Base-by-base conservation (phyloP, 305 asterid genomes). In the Solanum hybrid region DNA sequence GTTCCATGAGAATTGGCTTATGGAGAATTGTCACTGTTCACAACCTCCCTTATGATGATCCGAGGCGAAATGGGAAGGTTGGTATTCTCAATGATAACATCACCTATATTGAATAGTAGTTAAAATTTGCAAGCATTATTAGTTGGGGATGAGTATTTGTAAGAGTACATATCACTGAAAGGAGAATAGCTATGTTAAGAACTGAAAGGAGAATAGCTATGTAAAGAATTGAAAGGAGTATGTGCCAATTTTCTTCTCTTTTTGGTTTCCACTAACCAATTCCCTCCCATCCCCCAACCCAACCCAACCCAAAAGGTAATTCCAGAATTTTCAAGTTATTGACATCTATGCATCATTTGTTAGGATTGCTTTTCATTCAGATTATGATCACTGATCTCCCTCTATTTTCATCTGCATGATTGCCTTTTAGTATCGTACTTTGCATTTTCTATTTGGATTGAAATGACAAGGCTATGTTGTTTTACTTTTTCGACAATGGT, bases 41-140 rank as follows among this genome's bases (percentile, higher is more conserved):
- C 89, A 95, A 96, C 91, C 94, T 95, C 46, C 99, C 99, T 87
- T 96, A 95, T 91, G 88, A 93, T 17, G 99, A 96, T 90, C 96
- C 99, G 20, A 93, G 99, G 89, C 95, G 99, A 91, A 96, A 94
- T 31, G 98, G 99, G 90, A 96, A 96, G 98, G 99, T 96, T 91
- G 93, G 87, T 89, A 36, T 79, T 40, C 80, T 17, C 88, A 32
- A 20, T 32, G 46, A 32, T 85, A 56, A 32, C 22, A 10, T 85
- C 17, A 0, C 32, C 76, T 85, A 32, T 22, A 56, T 20, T 84
- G 73, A 46, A 82, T 31, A 56, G 31, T 60, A 85, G 32, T 85
- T 85, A 38, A 20, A 84, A 31, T 64, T 89, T 51, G 26, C 22
- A 6, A 51, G 87, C 71, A 40, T 35, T n/a, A 75, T 76, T 35